Evolutionary conservation across 2,329 filamentous ascomycete species (phyloP).

Genomic region (Xylaria digitata): DNA sequence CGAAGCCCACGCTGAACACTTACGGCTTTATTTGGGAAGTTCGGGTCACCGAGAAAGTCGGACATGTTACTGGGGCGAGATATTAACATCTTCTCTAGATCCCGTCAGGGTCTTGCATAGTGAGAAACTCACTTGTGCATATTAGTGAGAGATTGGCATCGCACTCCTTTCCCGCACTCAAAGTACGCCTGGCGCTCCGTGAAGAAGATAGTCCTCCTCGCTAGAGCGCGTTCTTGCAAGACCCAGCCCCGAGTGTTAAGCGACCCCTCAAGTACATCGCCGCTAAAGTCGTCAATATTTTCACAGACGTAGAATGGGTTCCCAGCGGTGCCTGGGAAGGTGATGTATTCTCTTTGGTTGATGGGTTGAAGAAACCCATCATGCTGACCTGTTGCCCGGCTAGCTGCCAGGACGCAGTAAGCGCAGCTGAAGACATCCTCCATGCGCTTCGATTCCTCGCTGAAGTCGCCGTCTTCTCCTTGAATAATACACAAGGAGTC

Average conservation of each 20-base stretch:
- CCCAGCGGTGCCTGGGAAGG: not conserved
- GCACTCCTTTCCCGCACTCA: conserved; percentile 52
- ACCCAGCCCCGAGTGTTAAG: conserved; percentile 55
- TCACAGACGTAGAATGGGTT: conserved; percentile 46
- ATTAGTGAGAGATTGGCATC: conserved; percentile 50
- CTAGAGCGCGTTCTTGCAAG: conserved; percentile 53
- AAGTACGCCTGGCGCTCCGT: conserved; percentile 52
- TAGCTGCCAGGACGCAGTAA: conserved; percentile 45
- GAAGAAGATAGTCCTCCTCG: conserved; percentile 53
- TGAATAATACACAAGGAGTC: conserved; percentile 39
- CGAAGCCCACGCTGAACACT: not conserved
- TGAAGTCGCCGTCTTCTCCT: conserved; percentile 40
- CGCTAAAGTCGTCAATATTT: conserved; percentile 50
- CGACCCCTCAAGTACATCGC: conserved; percentile 47
- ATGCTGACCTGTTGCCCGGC: conserved; percentile 25
- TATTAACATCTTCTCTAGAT: not conserved
- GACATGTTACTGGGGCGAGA: conserved; percentile 37
- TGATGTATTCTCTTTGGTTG: conserved; percentile 6
- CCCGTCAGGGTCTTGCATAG: not conserved
- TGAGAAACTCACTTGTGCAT: conserved; percentile 50
- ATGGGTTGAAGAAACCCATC: conserved; percentile 43
- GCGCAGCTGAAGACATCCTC: conserved; percentile 46
- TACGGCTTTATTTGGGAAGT: conserved; percentile 40
- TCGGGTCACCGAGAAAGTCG: conserved; percentile 47
- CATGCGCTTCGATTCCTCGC: conserved; percentile 43